phyloP scores from a whole-genome alignment of 2,329 filamentous ascomycete species.

The Ophiocordyceps camponoti-rufipedis region DNA sequence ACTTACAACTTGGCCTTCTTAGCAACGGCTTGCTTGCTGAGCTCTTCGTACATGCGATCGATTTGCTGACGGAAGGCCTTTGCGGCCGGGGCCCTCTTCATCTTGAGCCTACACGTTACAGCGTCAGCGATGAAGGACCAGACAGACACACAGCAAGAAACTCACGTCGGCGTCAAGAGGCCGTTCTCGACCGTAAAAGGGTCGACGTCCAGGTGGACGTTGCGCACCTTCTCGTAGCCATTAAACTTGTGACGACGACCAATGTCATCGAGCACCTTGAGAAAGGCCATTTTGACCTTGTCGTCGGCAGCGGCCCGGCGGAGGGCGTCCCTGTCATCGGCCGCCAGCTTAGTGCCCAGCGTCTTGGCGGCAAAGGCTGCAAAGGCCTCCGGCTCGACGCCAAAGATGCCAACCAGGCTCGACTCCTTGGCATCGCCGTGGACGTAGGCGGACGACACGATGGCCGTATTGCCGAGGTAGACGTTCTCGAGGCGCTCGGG shows the following conservation, averaged over 20 bases:
- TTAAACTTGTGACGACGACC: constrained; percentile 79
- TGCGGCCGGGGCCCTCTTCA: constrained; percentile 38
- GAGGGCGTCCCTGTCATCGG: constrained; percentile 48
- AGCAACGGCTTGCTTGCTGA: constrained; percentile 19
- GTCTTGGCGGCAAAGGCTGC: constrained; percentile 64
- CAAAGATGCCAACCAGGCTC: constrained; percentile 70
- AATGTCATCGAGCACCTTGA: constrained; percentile 63
- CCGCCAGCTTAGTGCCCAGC: constrained; percentile 45
- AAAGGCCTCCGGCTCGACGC: constrained; percentile 71
- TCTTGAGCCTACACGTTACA: constrained; percentile 27
- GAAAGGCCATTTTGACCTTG: constrained; percentile 54
- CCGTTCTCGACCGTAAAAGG: constrained; percentile 91
- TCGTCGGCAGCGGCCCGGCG: constrained; percentile 48
- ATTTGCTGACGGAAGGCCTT: constrained; percentile 34
- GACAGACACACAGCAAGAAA: constrained; percentile 7
- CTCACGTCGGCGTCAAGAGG: constrained; percentile 73
- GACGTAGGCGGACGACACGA: constrained; percentile 67
- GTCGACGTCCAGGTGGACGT: constrained; percentile 59
- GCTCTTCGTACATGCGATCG: constrained; percentile 36
- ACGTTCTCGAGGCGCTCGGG: constrained; percentile 95
- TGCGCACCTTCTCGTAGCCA: constrained; percentile 69
- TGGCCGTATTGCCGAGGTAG: constrained; percentile 63
- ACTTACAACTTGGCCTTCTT: constrained; percentile 25
- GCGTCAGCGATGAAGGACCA: neutral
- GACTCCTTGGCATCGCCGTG: constrained; percentile 79